Evolutionary conservation across 371 early-diverging fungal genomes (phyloP), one percentile per base, ranked within the genome.

Genomic region (Haplosporangium sp.): DNA sequence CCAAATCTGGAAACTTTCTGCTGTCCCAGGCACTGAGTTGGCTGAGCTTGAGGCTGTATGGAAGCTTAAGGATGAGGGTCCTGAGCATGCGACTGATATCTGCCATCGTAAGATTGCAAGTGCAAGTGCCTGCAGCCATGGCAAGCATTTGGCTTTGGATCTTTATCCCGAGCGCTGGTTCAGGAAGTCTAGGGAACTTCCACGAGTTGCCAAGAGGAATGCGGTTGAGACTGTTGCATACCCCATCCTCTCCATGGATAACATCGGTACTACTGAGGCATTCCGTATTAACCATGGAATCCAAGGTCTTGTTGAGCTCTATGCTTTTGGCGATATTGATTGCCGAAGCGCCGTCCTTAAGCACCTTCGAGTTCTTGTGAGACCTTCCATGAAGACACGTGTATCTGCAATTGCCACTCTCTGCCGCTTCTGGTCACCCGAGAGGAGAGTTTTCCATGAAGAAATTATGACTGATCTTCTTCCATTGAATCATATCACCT

Each of bases 101-200:
- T 63, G 70, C 57, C 59, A 62, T 45, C 63, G 70, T 13, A 58
- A 70, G 63, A 59, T 70, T 15, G 62, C 63, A 10, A 38, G 63
- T 38, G 70, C 70, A 20, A 63, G 64, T 34, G 70, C 58, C 40
- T 70, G 63, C 48, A 44, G 35, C 13, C 57, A 70, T 20, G 70
- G 70, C 7, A 44, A 17, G 20, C 63, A 70, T 38, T 35, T 70
- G 57, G 44, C 63, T 3, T 39, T 70, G 37, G 59, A 70, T 20
- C 57, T 70, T 1, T 56, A 47, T 38, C 63, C 63, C 20, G 58
- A 39, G 15, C 55, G 63, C n/a, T 58, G 70, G 63, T 57, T 56
- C 48, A 42, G 64, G 10, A 55, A 62, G 27, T 62, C 55, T 27
- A 40, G 64, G 38, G 52, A 63, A 50, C 48, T 70, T 15, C 53